Percentiles rank a stretch among this genome's conserved stretches.
Conservation (phyloP, 306 rosid species). For the Leucaena leucocephala region DNA sequence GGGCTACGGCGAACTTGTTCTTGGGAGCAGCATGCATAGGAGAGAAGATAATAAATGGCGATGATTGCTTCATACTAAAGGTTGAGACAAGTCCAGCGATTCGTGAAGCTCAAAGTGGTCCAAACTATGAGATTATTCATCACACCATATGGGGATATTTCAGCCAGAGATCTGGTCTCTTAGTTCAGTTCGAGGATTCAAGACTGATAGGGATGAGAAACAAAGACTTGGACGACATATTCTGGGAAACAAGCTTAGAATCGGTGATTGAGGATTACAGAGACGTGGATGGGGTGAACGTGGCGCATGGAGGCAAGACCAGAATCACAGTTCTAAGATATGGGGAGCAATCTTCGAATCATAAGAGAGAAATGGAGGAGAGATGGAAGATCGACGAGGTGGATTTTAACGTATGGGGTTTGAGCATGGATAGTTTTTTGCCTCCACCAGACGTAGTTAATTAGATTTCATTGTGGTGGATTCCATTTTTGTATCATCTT, state of each 20-base stretch:
- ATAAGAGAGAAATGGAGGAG: conserved; percentile 69
- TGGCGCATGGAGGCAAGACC: conserved; percentile 86
- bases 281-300: conserved; percentile 78
- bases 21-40: conserved; percentile 76
- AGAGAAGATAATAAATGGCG: conserved; percentile 60
- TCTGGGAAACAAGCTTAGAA: conserved; percentile 94
- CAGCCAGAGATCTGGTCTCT: conserved; percentile 89
- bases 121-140: conserved; percentile 59
- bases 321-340: conserved; percentile 56
- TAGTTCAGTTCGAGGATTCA: conserved; percentile 84
- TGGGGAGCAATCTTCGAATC: conserved; percentile 63
- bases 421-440: conserved; percentile 52
- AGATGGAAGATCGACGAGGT: conserved; percentile 70
- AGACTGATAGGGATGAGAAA: conserved; percentile 73
- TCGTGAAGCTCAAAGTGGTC: conserved; percentile 60
- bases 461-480: neutral
- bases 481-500: conserved; percentile 1
- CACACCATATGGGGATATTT: conserved; percentile 86
- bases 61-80: conserved; percentile 71
- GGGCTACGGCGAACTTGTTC: conserved; percentile 85
- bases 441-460: conserved; percentile 45
- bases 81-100: conserved; percentile 60
- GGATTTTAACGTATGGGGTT: conserved; percentile 61
- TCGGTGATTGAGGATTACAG: conserved; percentile 73
- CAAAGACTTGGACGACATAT: conserved; percentile 67